phyloP scores from a whole-genome alignment of 805 yeast genomes.

The Wickerhamiella spandovensis region DNA sequence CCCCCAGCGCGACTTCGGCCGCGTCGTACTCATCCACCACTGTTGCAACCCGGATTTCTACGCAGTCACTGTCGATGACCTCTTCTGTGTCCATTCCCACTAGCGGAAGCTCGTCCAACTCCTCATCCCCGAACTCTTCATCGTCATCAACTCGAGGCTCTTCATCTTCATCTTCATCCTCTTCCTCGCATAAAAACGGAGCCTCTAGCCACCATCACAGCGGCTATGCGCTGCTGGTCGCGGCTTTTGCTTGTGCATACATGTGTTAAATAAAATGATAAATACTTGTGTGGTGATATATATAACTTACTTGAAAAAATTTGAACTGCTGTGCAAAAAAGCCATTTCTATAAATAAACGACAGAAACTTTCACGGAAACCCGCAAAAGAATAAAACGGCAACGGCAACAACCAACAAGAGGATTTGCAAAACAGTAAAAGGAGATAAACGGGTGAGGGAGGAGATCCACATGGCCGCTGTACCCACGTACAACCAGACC shows the following conservation, averaged over 20 bases:
- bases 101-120: neutral
- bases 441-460: too few relatives aligned
- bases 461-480: too few relatives aligned
- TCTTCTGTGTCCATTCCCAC: constrained; percentile 1
- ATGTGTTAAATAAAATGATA: neutral
- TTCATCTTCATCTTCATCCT: neutral
- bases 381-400: neutral
- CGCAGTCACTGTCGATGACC: neutral
- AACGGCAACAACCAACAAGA: too few relatives aligned
- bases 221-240: neutral
- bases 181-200: neutral
- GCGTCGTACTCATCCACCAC: constrained; percentile 13
- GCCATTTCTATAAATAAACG: neutral
- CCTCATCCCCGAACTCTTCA: neutral
- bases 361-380: neutral
- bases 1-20: constrained; percentile 20
- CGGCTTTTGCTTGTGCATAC: neutral
- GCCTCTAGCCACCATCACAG: neutral
- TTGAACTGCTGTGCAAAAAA: neutral
- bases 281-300: neutral
- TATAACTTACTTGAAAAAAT: neutral
- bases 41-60: neutral
- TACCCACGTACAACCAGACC: too few relatives aligned
- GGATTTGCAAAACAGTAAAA: too few relatives aligned
- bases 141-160: neutral